Evolutionary conservation across 495 filamentous ascomycete species (phyloP), one percentile per base, ranked within the genome.

Genomic region (Aspergillus homomorphus): DNA sequence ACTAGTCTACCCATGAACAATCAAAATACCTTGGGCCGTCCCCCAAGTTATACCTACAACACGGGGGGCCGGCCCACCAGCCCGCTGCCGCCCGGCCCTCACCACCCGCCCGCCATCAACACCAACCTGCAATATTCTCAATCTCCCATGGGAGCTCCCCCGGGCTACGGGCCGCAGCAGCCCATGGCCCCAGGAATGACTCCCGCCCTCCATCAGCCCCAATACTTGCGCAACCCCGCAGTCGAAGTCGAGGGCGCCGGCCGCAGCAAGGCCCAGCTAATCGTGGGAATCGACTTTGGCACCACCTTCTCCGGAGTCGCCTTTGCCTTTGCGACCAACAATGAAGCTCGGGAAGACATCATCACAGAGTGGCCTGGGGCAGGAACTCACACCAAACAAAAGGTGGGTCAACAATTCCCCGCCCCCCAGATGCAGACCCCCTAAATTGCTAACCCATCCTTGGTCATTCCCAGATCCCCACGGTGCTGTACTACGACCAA

Each of bases 211-310:
- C 66, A 68, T 28, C 73, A 67, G 30, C 66, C 69, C 6, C 75
- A 82, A 22, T 84, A 83, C 16, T 64, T 69, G 56, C 69, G 76
- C 38, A 80, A 81, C 60, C 77, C 80, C 56, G 76, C 82, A 51
- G 83, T 84, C 53, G 95, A 97, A 71, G 89, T 96, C 22, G 92
- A 96, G 64, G 91, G 89, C 24, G 88, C 85, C 54, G 90, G 89
- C 65, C 82, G 90, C 49, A 84, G 78, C 62, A 88, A 87, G 71
- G 82, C 86, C 26, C 84, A 87, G 68, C 72, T 89, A 56, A 89
- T 89, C 65, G 86, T 89, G 14, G 86, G 86, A 62, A 89, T 89
- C 67, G 86, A 89, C 61, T 89, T 89, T 58, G 88, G 88, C 48
- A 91, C 88, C 2, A 91, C 88, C 12, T 91, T 91, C 65, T 89